These are phyloP conservation scores for Aphanoascus verrucosus DNA, from an alignment of 2,329 filamentous ascomycete genomes.

Conservation along the genomic window DNA sequence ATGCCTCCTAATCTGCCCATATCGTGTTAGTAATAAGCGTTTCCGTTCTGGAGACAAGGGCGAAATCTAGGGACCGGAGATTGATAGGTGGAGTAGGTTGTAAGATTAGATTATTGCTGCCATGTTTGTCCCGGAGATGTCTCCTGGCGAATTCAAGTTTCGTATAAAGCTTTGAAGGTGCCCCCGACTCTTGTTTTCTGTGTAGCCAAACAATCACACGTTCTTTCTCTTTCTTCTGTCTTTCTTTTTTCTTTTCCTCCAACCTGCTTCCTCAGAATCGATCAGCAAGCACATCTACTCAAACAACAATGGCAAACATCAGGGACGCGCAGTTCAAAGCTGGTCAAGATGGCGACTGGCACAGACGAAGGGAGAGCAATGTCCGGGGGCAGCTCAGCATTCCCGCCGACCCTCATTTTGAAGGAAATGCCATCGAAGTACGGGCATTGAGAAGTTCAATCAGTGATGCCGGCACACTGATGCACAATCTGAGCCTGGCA, in stretches of 20 bases:
- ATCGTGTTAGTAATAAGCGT: conserved; percentile 9
- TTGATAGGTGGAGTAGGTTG: conserved; percentile 8
- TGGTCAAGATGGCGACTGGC: conserved; percentile 1
- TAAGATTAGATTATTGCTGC: not conserved
- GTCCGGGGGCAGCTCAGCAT: conserved; percentile 25
- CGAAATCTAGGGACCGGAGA: conserved; percentile 9
- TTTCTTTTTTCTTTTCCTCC: not conserved
- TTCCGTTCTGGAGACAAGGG: conserved; percentile 6
- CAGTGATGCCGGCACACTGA: conserved; percentile 56
- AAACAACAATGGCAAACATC: conserved; percentile 6
- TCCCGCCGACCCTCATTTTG: conserved; percentile 34
- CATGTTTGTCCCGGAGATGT: not conserved
- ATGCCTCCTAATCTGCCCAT: not conserved
- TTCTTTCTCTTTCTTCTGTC: not conserved
- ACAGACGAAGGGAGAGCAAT: conserved; percentile 8
- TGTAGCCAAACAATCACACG: not conserved
- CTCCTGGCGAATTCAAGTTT: not conserved
- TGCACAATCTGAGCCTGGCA: conserved; percentile 60
- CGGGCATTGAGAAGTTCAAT: conserved; percentile 58
- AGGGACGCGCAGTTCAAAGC: conserved; percentile 1
- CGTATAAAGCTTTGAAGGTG: conserved; percentile 1
- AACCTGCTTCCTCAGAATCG: not conserved
- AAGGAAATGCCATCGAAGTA: conserved; percentile 52
- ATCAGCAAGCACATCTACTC: not conserved
- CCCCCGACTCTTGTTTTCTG: not conserved